Base-by-base conservation (phyloP, 768 basidiomycete genomes). In the Trametes sanguinea region DNA sequence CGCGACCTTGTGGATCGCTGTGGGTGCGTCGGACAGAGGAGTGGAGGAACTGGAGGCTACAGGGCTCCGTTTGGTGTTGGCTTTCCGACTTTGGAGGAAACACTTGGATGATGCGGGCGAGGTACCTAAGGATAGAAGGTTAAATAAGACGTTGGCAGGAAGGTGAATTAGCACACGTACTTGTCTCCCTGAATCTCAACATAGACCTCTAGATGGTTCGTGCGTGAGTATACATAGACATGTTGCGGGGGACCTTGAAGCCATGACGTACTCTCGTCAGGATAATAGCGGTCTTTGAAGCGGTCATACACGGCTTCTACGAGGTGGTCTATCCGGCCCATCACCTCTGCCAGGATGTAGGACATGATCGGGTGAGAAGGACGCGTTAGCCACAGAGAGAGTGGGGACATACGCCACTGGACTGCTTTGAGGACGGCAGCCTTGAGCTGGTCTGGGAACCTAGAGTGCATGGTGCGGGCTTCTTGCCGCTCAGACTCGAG, bases 271-370 rank as follows among this genome's bases (percentile, higher is more conserved):
- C 94, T 89, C 76, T 99, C 97, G 67, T 86, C 88, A 45, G 83
- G 78, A 75, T 94, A 98, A 76, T 94, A 99, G 33, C 97, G 85
- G 77, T 98, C 92, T 69, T 95, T 94, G 83, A 94, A 98, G 55
- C 97, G 89, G 65, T 98, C 95, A 70, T 87, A 97, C 42, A 98
- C 92, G 52, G 90, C 88, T 74, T 99, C 97, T 16, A 96, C 94
- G 17, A 99, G 81, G 70, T 92, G 91, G 76, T 99, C 96, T 57
- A 98, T 80, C 61, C 97, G 89, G 50, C 97, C 96, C 76, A 98
- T 90, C 67, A 98, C 92, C 88, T 97, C 95, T 97, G 75, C 40
- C 63, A 67, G 61, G 30, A 52, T 57, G 59, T 48, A 57, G 60
- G 44, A 55, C 33, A 47, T 44, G 47, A 52, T 57, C 57, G 44